Conservation (phyloP, 2,329 filamentous ascomycete species). For the Elsinoe fawcettii region DNA sequence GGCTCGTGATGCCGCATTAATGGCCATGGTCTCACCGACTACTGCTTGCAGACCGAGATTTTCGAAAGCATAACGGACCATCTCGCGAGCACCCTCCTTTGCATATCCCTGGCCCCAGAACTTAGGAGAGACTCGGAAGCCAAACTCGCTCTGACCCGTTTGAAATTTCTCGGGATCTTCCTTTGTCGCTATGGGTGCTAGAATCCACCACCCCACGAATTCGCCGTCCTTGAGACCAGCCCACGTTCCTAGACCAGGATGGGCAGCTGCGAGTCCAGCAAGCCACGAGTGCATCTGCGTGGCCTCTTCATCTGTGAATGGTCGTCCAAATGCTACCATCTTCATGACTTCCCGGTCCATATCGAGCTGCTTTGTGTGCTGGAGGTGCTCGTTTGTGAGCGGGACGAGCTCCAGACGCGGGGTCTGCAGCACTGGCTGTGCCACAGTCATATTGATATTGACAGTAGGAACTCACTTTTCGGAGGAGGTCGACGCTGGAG, state of each 20-base stretch:
- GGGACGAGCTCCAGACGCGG: slow-evolving; percentile 11
- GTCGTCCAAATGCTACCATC: slow-evolving; percentile 15
- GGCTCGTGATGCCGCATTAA: slow-evolving; percentile 26
- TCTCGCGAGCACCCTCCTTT: slow-evolving; percentile 27
- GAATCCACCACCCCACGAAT: slow-evolving; percentile 29
- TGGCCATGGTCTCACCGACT: slow-evolving; percentile 28
- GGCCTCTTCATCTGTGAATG: slow-evolving; percentile 16
- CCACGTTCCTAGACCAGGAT: slow-evolving; percentile 15
- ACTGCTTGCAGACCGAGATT: slow-evolving; percentile 24
- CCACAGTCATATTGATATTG: background rate
- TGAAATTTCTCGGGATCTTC: background rate
- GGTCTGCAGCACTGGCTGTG: slow-evolving; percentile 10
- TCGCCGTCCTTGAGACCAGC: slow-evolving; percentile 19
- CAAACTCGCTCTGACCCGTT: slow-evolving; percentile 23
- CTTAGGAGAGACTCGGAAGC: slow-evolving; percentile 25
- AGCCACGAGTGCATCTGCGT: slow-evolving; percentile 16
- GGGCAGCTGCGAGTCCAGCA: slow-evolving; percentile 1
- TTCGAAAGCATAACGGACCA: slow-evolving; percentile 27
- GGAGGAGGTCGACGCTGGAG: background rate
- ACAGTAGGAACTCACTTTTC: background rate
- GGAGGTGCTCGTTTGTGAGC: slow-evolving; percentile 11
- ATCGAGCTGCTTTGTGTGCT: slow-evolving; percentile 15
- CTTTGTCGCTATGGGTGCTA: slow-evolving; percentile 20
- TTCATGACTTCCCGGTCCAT: slow-evolving; percentile 17
- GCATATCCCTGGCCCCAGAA: slow-evolving; percentile 29